Conservation (phyloP, 495 filamentous ascomycete species). For the Echria macrotheca region DNA sequence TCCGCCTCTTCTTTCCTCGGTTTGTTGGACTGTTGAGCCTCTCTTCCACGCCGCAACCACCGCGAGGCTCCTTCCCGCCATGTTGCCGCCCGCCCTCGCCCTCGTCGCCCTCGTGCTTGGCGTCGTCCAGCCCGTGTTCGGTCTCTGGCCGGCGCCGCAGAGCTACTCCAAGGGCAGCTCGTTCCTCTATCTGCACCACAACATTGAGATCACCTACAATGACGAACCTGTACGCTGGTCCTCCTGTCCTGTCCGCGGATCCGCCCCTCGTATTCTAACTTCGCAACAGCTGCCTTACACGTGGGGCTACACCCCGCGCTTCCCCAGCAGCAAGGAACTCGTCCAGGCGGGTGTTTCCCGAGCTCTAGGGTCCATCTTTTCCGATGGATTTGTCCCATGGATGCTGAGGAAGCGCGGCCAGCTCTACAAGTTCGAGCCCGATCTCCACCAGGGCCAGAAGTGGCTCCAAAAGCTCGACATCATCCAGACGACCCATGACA, state of each 20-base stretch:
- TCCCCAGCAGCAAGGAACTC: slow-evolving; percentile 41
- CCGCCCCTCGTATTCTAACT: slow-evolving; percentile 8
- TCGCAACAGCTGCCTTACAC: slow-evolving; percentile 38
- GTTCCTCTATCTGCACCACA: slow-evolving; percentile 50
- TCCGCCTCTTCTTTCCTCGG: no score
- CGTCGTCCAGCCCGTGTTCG: slow-evolving; percentile 29
- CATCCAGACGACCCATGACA: slow-evolving; percentile 51
- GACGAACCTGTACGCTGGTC: slow-evolving; percentile 45
- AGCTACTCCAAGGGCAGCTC: slow-evolving; percentile 47
- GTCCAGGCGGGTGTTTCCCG: slow-evolving; percentile 45
- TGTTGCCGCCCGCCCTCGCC: slow-evolving; percentile 29
- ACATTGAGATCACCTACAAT: slow-evolving; percentile 52
- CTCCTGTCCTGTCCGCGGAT: slow-evolving; percentile 12
- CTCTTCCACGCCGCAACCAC: neutral
- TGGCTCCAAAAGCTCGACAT: slow-evolving; percentile 54
- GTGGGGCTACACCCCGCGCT: slow-evolving; percentile 33
- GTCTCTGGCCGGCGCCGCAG: slow-evolving; percentile 57
- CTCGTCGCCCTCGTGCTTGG: slow-evolving; percentile 31
- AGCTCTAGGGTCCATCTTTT: slow-evolving; percentile 49
- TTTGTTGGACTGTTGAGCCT: no score
- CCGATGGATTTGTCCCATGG: slow-evolving; percentile 65
- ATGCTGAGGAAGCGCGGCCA: slow-evolving; percentile 57
- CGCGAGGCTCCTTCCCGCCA: slow-evolving; percentile 6
- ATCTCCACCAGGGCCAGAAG: slow-evolving; percentile 31
- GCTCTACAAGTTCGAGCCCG: slow-evolving; percentile 56